Base-by-base conservation (phyloP, 192 early-diverging fungal species). In the Cetraspora pellucida region DNA sequence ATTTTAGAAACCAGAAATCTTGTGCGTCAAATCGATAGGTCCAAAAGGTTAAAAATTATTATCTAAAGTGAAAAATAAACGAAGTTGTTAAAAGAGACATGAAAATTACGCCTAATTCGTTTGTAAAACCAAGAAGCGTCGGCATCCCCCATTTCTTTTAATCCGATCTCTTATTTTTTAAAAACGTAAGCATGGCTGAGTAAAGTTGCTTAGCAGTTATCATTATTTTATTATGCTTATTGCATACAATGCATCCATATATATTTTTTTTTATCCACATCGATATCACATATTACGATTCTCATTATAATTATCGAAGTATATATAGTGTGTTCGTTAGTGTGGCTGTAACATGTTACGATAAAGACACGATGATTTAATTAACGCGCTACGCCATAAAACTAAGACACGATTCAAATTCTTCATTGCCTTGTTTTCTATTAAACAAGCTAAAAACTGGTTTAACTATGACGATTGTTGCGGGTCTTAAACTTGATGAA, bases 131-230 rank as follows among this genome's bases (percentile, higher is more conserved):
- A 10, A 16, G 10, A 52, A 52, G 17, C 49, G 49, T 10, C 52
- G n/a, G n/a, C n/a, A 55, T 55, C 37, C 37, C 17, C 52, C 17
- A 55, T 55, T 55, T 55, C 52, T 55, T 55, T n/a, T 55, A 21
- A 55, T 55, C 27, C 27, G 27, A 13, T 27, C 11, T 11, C 17
- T 61, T 28, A 25, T 16, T 55, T 55, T 55, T 55, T 55, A 2
- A 21, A 55, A 6, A 28, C 3, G 28, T 11, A 37, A 37, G 27
- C 27, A 4, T 61, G 59, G 59, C 59, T 61, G 59, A 61, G 59
- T 17, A 61, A 55, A 55, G n/a, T 55, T 28, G 59, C 59, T 61
- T 28, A 61, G 59, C 59, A 19, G 16, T 60, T 60, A 60, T n/a
- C n/a, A n/a, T 8, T 60, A 60, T 60, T n/a, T 23, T 23, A n/a